These are phyloP conservation scores for Rhododendron williamsianum DNA, from an alignment of 148 eudicot species.

Conservation along the genomic window DNA sequence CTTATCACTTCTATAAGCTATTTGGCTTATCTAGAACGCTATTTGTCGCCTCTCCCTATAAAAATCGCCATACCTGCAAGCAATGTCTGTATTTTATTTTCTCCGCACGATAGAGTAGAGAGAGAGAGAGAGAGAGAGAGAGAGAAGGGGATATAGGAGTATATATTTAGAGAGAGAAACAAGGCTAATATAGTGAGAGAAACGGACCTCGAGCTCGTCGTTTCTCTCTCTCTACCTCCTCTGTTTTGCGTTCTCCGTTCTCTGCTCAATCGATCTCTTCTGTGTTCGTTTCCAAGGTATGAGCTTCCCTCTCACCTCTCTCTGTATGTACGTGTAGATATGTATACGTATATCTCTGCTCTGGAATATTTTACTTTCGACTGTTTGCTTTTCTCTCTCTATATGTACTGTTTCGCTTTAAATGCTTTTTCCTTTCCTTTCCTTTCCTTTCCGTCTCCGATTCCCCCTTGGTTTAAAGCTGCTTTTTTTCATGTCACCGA, in stretches of 20 bases:
- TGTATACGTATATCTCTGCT: neutral
- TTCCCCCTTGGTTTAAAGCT: conserved; percentile 25
- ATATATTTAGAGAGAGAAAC: conserved; percentile 13
- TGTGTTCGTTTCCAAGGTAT: conserved; percentile 8
- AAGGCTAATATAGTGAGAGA: conserved; percentile 8
- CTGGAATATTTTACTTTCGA: conserved; percentile 16
- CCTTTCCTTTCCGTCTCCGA: conserved; percentile 21
- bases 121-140: conserved; percentile 13
- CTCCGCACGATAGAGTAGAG: conserved; percentile 18
- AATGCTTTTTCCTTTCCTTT: conserved; percentile 12
- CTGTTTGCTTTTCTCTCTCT: conserved; percentile 15
- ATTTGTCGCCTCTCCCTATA: conserved; percentile 30
- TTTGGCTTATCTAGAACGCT: conserved; percentile 1
- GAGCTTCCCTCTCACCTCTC: neutral
- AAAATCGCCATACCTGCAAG: conserved; percentile 31
- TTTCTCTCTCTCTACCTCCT: conserved; percentile 1
- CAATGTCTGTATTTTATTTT: conserved; percentile 20
- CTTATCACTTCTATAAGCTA: conserved; percentile 9
- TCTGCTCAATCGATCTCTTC: conserved; percentile 9
- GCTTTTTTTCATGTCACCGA: conserved; percentile 22
- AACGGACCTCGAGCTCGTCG: conserved; percentile 14
- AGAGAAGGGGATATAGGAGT: conserved; percentile 1
- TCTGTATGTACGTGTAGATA: neutral
- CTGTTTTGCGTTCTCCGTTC: neutral
- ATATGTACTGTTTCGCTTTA: conserved; percentile 6